Evolutionary conservation across 768 basidiomycete genomes (phyloP).

Genomic region (Serendipita sp.): DNA sequence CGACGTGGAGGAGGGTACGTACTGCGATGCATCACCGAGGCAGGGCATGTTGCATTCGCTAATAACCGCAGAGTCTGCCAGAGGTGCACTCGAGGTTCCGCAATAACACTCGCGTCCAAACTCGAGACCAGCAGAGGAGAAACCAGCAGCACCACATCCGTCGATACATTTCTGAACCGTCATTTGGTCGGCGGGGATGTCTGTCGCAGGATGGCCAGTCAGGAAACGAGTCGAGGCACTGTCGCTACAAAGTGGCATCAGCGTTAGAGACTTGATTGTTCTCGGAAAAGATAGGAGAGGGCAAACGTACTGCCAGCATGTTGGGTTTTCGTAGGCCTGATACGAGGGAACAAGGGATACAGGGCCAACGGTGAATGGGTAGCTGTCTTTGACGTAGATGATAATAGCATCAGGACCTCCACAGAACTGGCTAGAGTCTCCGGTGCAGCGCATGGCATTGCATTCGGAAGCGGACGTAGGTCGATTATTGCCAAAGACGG

Average conservation of each 20-base stretch:
- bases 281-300: too few species aligned
- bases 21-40: neutral
- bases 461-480: too few species aligned
- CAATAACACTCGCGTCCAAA: conserved; percentile 7
- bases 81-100: neutral
- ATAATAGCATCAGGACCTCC: neutral
- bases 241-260: too few species aligned
- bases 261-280: too few species aligned
- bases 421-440: neutral
- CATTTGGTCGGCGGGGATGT: conserved; percentile 15
- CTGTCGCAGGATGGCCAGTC: neutral
- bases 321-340: neutral
- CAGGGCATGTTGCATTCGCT: neutral
- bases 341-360: neutral
- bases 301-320: neutral
- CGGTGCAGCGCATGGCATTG: neutral
- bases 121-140: conserved; percentile 4
- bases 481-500: too few species aligned
- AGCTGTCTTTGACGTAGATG: neutral
- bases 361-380: neutral
- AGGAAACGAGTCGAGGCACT: neutral
- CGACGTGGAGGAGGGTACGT: too few species aligned
- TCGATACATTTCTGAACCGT: conserved; percentile 28
- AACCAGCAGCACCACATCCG: neutral
- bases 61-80: neutral